Conservation (phyloP, 768 basidiomycete species). For the Lactarius hatsudake region DNA sequence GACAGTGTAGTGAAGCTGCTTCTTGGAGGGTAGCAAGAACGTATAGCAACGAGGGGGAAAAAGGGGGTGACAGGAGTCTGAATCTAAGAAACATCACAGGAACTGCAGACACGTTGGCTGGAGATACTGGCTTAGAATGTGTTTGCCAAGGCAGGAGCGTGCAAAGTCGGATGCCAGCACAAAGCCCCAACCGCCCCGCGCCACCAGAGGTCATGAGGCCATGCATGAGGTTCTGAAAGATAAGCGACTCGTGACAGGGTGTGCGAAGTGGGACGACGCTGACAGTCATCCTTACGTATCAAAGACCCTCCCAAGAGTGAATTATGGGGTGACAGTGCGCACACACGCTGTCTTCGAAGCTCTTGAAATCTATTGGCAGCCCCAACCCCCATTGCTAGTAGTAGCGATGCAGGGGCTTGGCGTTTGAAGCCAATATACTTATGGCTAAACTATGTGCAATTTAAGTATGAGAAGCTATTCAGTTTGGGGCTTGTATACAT, state of each 20-base stretch:
- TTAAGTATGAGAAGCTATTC: not conserved
- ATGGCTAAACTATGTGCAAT: not conserved
- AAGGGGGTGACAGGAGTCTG: not conserved
- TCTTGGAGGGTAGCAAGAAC: not conserved
- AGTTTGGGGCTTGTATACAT: not conserved
- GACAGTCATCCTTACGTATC: constrained; percentile 12
- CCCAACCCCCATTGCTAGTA: not conserved
- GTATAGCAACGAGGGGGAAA: not conserved
- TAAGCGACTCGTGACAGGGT: constrained; percentile 21
- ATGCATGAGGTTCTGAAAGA: constrained; percentile 13
- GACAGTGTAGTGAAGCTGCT: not conserved
- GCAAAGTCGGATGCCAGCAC: not conserved
- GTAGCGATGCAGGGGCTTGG: not conserved
- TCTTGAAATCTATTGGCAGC: not conserved
- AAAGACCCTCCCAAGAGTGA: not conserved
- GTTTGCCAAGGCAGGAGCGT: constrained; percentile 1
- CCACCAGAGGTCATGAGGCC: constrained; percentile 15
- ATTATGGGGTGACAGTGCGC: not conserved
- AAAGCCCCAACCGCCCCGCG: not conserved
- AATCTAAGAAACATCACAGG: not conserved
- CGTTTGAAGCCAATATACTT: not conserved
- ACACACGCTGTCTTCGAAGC: constrained; percentile 9
- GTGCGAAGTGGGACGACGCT: constrained; percentile 1
- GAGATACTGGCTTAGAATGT: not conserved
- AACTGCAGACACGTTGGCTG: not conserved